These are phyloP conservation scores for Cryomyces minteri DNA, from an alignment of 495 filamentous ascomycete species.

Conservation along the genomic window DNA sequence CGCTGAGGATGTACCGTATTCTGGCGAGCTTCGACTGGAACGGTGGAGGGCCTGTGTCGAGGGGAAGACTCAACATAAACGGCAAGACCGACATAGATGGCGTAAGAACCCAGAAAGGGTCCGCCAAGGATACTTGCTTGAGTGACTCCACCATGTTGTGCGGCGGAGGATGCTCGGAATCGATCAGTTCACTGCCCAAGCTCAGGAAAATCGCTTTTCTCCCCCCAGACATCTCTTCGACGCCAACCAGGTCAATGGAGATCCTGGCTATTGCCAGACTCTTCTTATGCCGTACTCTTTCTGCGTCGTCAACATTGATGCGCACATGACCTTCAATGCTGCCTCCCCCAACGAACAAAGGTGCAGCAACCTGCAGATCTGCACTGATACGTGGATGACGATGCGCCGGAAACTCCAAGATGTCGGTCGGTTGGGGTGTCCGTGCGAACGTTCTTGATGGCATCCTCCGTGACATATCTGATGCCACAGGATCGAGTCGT, in stretches of 20 bases:
- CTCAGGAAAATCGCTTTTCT: slow-evolving; percentile 28
- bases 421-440: slow-evolving; percentile 12
- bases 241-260: slow-evolving; percentile 30
- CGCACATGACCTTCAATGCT: slow-evolving; percentile 21
- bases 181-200: slow-evolving; percentile 31
- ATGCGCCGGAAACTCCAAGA: slow-evolving; percentile 18
- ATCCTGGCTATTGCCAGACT: slow-evolving; percentile 23
- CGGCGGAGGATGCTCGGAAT: slow-evolving; percentile 29
- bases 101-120: slow-evolving; percentile 27
- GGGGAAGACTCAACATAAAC: slow-evolving; percentile 32
- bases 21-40: slow-evolving; percentile 31
- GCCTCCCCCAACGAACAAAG: slow-evolving; percentile 22
- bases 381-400: slow-evolving; percentile 18
- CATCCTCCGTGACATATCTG: slow-evolving; percentile 12
- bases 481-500: slow-evolving; percentile 12
- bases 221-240: slow-evolving; percentile 26
- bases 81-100: slow-evolving; percentile 27
- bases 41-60: slow-evolving; percentile 34
- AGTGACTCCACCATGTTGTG: slow-evolving; percentile 25
- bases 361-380: slow-evolving; percentile 19
- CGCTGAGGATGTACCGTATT: slow-evolving; percentile 30
- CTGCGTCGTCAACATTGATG: slow-evolving; percentile 18
- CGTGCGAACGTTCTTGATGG: slow-evolving; percentile 18
- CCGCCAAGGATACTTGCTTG: slow-evolving; percentile 12
- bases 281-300: slow-evolving; percentile 12